These are phyloP conservation scores for Hypoxylon sp. DNA, from an alignment of 2,329 filamentous ascomycete genomes.

Conservation along the genomic window DNA sequence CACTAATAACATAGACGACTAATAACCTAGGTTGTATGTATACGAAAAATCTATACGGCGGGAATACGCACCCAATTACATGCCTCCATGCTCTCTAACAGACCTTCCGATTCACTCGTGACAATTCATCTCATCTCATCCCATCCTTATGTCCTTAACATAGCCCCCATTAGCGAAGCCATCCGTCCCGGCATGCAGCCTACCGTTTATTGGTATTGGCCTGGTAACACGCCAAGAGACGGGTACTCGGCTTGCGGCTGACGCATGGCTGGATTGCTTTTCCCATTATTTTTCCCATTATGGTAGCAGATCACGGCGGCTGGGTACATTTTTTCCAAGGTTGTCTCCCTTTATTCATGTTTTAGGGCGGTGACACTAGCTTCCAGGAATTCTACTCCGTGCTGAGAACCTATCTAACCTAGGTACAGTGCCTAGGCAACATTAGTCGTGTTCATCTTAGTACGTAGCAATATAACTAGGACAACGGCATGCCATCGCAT, in stretches of 20 bases:
- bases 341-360: slow-evolving; percentile 30
- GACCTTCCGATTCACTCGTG: slow-evolving; percentile 4
- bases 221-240: slow-evolving; percentile 12
- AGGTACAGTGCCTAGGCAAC: neutral
- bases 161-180: slow-evolving; percentile 24
- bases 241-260: slow-evolving; percentile 32
- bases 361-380: slow-evolving; percentile 28
- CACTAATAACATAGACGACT: too few species aligned
- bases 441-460: slow-evolving; percentile 30
- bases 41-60: neutral
- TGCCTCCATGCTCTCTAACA: too few species aligned
- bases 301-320: slow-evolving; percentile 2
- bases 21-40: too few species aligned
- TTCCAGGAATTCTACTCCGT: slow-evolving; percentile 15
- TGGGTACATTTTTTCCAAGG: slow-evolving; percentile 16
- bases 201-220: slow-evolving; percentile 17
- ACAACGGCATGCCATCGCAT: slow-evolving; percentile 20
- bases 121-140: slow-evolving; percentile 2
- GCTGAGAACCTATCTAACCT: slow-evolving; percentile 2
- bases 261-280: slow-evolving; percentile 25
- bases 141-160: slow-evolving; percentile 11
- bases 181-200: slow-evolving; percentile 14
- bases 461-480: slow-evolving; percentile 31
- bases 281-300: slow-evolving; percentile 27
- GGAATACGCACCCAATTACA: slow-evolving; percentile 3